Evolutionary conservation across 257 asterid genomes (phyloP).

Genomic region (Primulina huaijiensis): DNA sequence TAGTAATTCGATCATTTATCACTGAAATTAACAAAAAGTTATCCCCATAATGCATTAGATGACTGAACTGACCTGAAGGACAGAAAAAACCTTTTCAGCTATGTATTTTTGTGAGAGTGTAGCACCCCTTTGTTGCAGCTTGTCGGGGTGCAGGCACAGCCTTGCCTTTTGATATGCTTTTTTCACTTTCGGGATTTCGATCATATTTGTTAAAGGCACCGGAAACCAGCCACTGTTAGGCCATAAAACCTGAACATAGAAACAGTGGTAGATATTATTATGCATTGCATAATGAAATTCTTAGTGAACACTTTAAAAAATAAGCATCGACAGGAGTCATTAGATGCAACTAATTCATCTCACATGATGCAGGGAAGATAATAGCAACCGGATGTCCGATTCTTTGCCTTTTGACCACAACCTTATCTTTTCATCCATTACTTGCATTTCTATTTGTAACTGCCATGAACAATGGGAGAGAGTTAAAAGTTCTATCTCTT

Average conservation of each 20-base stretch:
- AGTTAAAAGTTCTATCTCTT: not conserved
- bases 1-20: not conserved
- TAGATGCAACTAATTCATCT: slow-evolving; percentile 24
- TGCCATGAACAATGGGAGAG: not conserved
- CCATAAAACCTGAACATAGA: slow-evolving; percentile 60
- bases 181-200: slow-evolving; percentile 55
- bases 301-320: not conserved
- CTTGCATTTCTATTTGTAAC: slow-evolving; percentile 46
- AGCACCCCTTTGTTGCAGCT: slow-evolving; percentile 83
- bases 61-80: slow-evolving; percentile 53
- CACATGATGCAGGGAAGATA: slow-evolving; percentile 71
- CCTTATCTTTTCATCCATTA: slow-evolving; percentile 52
- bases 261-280: not conserved
- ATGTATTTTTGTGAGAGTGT: slow-evolving; percentile 52
- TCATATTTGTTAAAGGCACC: slow-evolving; percentile 36
- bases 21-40: not conserved
- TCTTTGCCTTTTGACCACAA: slow-evolving; percentile 69
- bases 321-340: not conserved
- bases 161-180: slow-evolving; percentile 80
- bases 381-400: slow-evolving; percentile 60
- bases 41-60: not conserved
- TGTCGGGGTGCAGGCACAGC: slow-evolving; percentile 75
- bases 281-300: not conserved
- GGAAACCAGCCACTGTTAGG: slow-evolving; percentile 59
- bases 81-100: slow-evolving; percentile 57